Base-by-base conservation (phyloP, 305 asterid genomes). In the Fraxinus dipetala region DNA sequence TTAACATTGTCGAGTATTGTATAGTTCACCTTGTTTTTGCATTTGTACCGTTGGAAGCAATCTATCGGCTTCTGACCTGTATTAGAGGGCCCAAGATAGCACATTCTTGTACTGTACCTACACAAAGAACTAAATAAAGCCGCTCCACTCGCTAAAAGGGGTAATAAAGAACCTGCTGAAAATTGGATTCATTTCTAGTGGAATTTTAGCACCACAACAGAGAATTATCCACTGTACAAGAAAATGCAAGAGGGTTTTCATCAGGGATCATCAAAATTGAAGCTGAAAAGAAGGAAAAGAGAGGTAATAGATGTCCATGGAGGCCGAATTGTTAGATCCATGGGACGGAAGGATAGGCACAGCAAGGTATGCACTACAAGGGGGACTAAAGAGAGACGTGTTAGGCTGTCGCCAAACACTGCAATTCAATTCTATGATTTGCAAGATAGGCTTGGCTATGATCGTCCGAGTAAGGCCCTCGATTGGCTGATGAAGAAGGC, bases 401-500 rank as follows among this genome's bases (percentile, higher is more conserved):
- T 93, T 26, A 85, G 98, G 77, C 90, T 93, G 35, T 89, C 98
- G 7, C 94, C 98, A 4, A 85, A 85, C 74, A 93, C 97, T 67
- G 98, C 98, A 31, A 90, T 93, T 72, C 88, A 89, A 54, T 93
- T 93, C 89, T 93, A 92, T 81, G 98, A 93, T 45, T 94, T 92
- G 72, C 98, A 91, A 84, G 93, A 92, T 2, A 31, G 96, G 84
- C 97, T 93, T 63, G 93, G 95, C 40, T 91, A 72, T 79, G 95
- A 91, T 84, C 88, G 97, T 20, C 95, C 98, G 5, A 93, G 98
- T 67, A 89, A 92, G 63, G 98, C 93, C 86, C 87, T 93, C 24
- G 98, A 93, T 78, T 93, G 98, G 98, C 89, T 93, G n/a, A 92
- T 93, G 91, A 83, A 87, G 56, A 92, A 90, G 80, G 98, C 97